Conservation (phyloP, 192 early-diverging fungal species). For the Entomortierella chlamydospora region DNA sequence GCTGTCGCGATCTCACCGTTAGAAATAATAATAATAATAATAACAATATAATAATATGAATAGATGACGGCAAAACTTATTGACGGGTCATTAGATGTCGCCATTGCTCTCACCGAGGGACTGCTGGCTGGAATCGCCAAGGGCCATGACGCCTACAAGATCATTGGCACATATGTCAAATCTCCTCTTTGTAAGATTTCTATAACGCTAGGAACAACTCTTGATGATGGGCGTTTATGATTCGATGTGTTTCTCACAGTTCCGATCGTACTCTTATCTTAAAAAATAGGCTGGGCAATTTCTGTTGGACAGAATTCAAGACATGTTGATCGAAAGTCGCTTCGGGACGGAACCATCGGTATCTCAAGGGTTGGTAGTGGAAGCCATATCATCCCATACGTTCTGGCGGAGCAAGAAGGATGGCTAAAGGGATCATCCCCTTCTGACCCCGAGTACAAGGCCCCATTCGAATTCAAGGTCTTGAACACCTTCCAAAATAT, state of each 20-base stretch:
- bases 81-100: conserved; percentile 78
- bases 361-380: conserved; percentile 84
- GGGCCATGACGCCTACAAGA: conserved; percentile 69
- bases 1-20: no score
- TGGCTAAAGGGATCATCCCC: conserved; percentile 59
- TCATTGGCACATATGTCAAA: conserved; percentile 85
- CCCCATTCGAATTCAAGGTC: conserved; percentile 73
- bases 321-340: conserved; percentile 55
- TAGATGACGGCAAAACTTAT: conserved; percentile 70
- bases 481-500: conserved; percentile 82
- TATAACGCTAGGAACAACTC: no score
- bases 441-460: conserved; percentile 21
- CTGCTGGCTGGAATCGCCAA: conserved; percentile 72
- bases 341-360: conserved; percentile 57
- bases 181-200: conserved; percentile 72
- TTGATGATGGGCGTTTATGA: background rate
- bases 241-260: background rate
- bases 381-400: conserved; percentile 80
- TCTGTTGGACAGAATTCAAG: conserved; percentile 65
- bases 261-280: no score
- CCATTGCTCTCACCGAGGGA: conserved; percentile 92
- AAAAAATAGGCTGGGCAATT: conserved; percentile 69
- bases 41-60: no score
- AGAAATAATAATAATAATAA: no score
- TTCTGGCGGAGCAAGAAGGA: conserved; percentile 72